phyloP scores from a whole-genome alignment of 129 eudicot genomes.

The Pittosporum tobira region DNA sequence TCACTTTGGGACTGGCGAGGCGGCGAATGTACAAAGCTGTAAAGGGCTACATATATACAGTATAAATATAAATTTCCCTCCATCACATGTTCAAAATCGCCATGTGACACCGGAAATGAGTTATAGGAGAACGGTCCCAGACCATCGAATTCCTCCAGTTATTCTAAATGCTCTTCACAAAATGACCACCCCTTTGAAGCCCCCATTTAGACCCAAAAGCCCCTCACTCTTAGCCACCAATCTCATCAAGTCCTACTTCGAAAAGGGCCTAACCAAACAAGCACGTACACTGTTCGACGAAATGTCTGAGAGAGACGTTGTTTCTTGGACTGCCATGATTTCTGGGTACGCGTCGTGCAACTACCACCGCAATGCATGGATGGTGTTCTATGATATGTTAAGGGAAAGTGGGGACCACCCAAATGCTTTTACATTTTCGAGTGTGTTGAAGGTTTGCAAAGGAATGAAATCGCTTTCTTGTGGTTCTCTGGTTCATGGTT shows the following conservation, averaged over 20 bases:
- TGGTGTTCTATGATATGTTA: slow-evolving; percentile 49
- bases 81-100: too few relatives aligned
- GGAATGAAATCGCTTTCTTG: slow-evolving; percentile 50
- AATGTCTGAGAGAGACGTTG: slow-evolving; percentile 87
- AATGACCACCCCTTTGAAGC: slow-evolving; percentile 21
- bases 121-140: slow-evolving; percentile 21
- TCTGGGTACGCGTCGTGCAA: slow-evolving; percentile 57
- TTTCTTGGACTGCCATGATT: slow-evolving; percentile 91
- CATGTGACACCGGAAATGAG: slow-evolving; percentile 18
- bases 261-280: slow-evolving; percentile 41
- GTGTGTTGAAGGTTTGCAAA: slow-evolving; percentile 82
- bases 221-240: slow-evolving; percentile 56
- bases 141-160: slow-evolving; percentile 30
- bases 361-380: slow-evolving; percentile 42
- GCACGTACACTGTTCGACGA: slow-evolving; percentile 84
- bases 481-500: slow-evolving; percentile 59
- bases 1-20: too few relatives aligned
- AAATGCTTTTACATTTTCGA: slow-evolving; percentile 74
- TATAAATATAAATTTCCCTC: too few relatives aligned
- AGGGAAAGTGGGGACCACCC: slow-evolving; percentile 42
- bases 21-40: too few relatives aligned
- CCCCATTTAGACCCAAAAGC: slow-evolving; percentile 34
- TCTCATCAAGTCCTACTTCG: slow-evolving; percentile 58
- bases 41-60: too few relatives aligned
- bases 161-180: slow-evolving; percentile 29